Evolutionary conservation across 257 asterid genomes (phyloP).

Genomic region (Capsicum rhomboideum): DNA sequence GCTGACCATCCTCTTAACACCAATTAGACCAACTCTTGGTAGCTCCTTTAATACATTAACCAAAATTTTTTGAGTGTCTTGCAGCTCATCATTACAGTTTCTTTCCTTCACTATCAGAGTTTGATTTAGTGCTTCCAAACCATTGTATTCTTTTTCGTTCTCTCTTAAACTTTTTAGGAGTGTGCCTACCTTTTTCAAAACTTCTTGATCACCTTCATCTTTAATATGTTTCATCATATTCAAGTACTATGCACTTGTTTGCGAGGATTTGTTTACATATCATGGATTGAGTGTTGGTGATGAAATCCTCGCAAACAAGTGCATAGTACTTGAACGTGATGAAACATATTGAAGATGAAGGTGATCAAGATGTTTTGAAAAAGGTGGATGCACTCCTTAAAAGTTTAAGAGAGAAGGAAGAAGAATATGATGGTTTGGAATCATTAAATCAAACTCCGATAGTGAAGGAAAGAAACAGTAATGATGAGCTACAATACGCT

Average conservation of each 20-base stretch:
- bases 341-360: conserved; percentile 58
- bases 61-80: conserved; percentile 85
- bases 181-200: conserved; percentile 35
- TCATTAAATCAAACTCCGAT: conserved; percentile 45
- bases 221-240: conserved; percentile 55
- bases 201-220: conserved; percentile 59
- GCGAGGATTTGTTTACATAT: conserved; percentile 7
- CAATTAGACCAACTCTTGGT: conserved; percentile 33
- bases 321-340: conserved; percentile 31
- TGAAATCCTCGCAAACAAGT: too few relatives aligned
- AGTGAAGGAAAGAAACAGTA: conserved; percentile 56
- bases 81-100: conserved; percentile 62
- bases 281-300: too few relatives aligned
- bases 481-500: conserved; percentile 82
- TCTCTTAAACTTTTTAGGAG: conserved; percentile 52
- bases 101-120: conserved; percentile 59
- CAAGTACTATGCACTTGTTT: not conserved
- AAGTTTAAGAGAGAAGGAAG: conserved; percentile 64
- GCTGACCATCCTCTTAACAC: conserved; percentile 86
- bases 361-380: conserved; percentile 47
- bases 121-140: conserved; percentile 41
- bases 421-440: conserved; percentile 40
- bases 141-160: conserved; percentile 58
- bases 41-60: conserved; percentile 52
- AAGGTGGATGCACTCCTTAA: conserved; percentile 43